Percentiles rank a stretch among this genome's conserved stretches.
Evolutionary conservation across 2,329 filamentous ascomycete genomes (phyloP).

Genomic region (Xylaria sp.): DNA sequence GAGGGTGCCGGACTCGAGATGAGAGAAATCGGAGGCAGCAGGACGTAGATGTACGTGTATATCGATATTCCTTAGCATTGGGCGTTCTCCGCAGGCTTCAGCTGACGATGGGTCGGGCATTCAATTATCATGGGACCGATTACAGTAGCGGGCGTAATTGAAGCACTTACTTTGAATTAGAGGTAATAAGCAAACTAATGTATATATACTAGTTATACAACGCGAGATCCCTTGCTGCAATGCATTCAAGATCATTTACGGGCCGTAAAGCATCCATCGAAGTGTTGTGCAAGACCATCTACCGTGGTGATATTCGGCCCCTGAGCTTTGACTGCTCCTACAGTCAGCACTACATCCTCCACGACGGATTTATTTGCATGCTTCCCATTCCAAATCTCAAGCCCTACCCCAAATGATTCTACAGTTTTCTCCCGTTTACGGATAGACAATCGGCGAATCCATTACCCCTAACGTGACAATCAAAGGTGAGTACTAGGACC

Average conservation of each 20-base stretch:
- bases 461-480: not conserved
- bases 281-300: not conserved
- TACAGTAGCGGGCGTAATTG: not conserved
- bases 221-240: no score
- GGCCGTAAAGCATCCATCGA: not conserved
- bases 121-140: constrained; percentile 4
- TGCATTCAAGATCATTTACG: not conserved
- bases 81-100: not conserved
- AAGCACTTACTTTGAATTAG: not conserved
- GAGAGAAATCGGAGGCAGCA: constrained; percentile 29
- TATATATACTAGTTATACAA: not conserved
- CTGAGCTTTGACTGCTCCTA: not conserved
- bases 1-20: constrained; percentile 35
- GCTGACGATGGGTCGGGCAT: not conserved
- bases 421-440: no score
- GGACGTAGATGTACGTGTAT: constrained; percentile 10
- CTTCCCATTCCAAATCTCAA: no score
- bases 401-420: no score
- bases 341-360: not conserved
- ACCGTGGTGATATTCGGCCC: not conserved
- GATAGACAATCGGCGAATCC: no score
- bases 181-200: not conserved
- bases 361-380: not conserved
- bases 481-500: not conserved
- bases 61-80: constrained; percentile 32